phyloP scores from a whole-genome alignment of 768 basidiomycete species.

The Mycena filopes region DNA sequence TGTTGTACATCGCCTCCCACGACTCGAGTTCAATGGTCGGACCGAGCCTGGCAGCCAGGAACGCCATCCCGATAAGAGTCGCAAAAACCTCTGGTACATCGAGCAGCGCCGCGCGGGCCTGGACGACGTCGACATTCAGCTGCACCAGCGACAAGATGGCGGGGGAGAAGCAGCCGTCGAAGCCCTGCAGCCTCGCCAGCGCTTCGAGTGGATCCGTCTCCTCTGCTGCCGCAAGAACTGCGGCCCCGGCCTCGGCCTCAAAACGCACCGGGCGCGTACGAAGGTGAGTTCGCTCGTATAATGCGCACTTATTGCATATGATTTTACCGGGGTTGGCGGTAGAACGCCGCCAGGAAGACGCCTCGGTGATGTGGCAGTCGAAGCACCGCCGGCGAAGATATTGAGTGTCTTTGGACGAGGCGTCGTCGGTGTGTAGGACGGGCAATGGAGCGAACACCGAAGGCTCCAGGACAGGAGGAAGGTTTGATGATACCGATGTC shows the following conservation, averaged over 20 bases:
- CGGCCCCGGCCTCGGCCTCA: no score
- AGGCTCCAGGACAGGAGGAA: no score
- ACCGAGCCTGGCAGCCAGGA: constrained; percentile 3
- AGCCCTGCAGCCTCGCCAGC: constrained; percentile 16
- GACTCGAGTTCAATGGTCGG: constrained; percentile 8
- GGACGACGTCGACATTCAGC: neutral
- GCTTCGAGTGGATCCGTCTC: constrained; percentile 11
- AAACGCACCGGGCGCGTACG: constrained; percentile 76
- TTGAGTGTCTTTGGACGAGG: constrained; percentile 71
- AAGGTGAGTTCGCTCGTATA: constrained; percentile 89
- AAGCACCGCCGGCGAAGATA: constrained; percentile 87
- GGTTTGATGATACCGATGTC: no score
- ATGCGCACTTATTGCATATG: constrained; percentile 93
- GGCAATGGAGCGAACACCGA: constrained; percentile 7
- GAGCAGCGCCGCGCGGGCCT: neutral
- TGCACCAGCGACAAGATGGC: constrained; percentile 1
- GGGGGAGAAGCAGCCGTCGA: constrained; percentile 18
- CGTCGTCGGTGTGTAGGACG: constrained; percentile 33
- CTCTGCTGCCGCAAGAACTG: constrained; percentile 5
- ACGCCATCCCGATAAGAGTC: constrained; percentile 12
- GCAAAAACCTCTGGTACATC: constrained; percentile 8
- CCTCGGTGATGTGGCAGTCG: constrained; percentile 93
- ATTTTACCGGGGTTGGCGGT: constrained; percentile 92
- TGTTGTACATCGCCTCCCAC: constrained; percentile 24
- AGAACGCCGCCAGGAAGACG: constrained; percentile 88